Conservation (phyloP, 768 basidiomycete species). For the Amylocystis lapponica region DNA sequence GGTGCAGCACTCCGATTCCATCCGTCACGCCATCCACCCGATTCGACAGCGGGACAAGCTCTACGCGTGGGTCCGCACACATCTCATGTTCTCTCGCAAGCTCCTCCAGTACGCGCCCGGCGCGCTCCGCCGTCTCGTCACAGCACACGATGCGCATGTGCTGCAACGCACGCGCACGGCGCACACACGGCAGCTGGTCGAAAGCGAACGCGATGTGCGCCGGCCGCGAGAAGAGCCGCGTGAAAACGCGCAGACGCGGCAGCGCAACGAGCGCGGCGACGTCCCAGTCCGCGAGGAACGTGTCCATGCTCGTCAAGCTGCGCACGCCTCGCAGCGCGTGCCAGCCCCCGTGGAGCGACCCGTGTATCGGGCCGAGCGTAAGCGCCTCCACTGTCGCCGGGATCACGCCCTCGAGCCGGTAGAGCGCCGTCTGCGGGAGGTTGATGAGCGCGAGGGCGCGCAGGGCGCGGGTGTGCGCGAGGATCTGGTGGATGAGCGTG, state of each 20-base stretch:
- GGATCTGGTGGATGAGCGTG: slow-evolving; percentile 27
- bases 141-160: slow-evolving; percentile 23
- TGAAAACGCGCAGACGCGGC: slow-evolving; percentile 24
- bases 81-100: slow-evolving; percentile 1
- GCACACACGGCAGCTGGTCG: slow-evolving; percentile 25
- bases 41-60: slow-evolving; percentile 2
- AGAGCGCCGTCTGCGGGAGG: slow-evolving; percentile 28
- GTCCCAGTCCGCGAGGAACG: slow-evolving; percentile 33
- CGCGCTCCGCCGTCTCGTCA: slow-evolving; percentile 3
- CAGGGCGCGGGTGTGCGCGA: slow-evolving; percentile 24
- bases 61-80: slow-evolving; percentile 3
- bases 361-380: slow-evolving; percentile 32
- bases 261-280: slow-evolving; percentile 26
- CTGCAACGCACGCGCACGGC: slow-evolving; percentile 18
- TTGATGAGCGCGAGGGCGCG: slow-evolving; percentile 25
- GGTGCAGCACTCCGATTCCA: background rate
- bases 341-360: slow-evolving; percentile 25
- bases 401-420: slow-evolving; percentile 24
- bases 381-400: slow-evolving; percentile 27
- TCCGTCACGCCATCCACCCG: background rate
- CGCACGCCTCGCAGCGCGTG: slow-evolving; percentile 19
- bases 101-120: background rate
- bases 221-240: slow-evolving; percentile 20
- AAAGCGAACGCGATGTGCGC: slow-evolving; percentile 17
- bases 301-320: slow-evolving; percentile 28